Evolutionary conservation across 1,139 yeast genomes (phyloP), one percentile per base, ranked within the genome.

Genomic region (Magnusiomyces paraingens): DNA sequence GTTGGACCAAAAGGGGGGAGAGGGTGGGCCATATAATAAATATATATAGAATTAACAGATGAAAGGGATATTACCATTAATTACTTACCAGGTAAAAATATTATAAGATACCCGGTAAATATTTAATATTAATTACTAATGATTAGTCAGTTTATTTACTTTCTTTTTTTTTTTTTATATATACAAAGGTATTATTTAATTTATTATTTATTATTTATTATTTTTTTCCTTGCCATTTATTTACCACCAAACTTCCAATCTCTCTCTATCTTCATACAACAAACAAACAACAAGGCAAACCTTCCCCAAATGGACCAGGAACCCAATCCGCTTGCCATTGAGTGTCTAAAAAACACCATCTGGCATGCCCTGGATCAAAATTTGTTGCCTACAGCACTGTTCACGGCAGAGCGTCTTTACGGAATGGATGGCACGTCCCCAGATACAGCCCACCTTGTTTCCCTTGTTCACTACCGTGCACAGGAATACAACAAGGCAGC

Each of bases 361-460:
- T 73, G 87, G 66, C 87, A 87, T 62, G 80, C 86, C 15, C 68
- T 89, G 45, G 96, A 89, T 64, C 79, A 80, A 57, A 88, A 84
- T 64, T 77, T 86, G 62, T 73, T 81, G 53, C 70, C 74, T 21
- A 84, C 87, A 52, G 95, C 96, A 2, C 89, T 83, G 66, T 86
- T 89, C 71, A 86, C 93, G 12, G 79, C 87, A 39, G 96, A 89
- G 64, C 74, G 94, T 59, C 72, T 88, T 36, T 65, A 85, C 29
- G 89, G 93, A 1, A 72, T 73, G 51, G 77, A 78, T 55, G 71
- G 76, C 3, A 64, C 66, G 26, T 74, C 81, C 62, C 66, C 76
- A 2, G 86, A 83, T 54, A 76, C 86, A 12, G 64, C 78, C 10
- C 84, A 86, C 65, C 70, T 89, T 46, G 81, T 83, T 66, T 86